phyloP scores from a whole-genome alignment of 768 basidiomycete genomes.

The Psilocybe cyanescens region DNA sequence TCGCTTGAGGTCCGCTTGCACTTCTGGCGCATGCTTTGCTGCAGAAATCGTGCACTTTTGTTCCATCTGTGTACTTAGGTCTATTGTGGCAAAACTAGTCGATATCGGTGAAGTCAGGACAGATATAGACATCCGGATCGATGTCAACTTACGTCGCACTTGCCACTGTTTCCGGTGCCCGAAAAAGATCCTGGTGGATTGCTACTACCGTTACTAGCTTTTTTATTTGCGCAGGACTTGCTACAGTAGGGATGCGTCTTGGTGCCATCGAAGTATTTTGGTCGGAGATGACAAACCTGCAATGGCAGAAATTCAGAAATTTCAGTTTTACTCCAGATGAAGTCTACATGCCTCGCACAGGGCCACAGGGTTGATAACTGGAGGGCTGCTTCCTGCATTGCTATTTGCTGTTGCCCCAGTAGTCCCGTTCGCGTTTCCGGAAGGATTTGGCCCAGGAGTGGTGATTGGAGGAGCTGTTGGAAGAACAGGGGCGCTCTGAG shows the following conservation, averaged over 20 bases:
- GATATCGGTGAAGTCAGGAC: not conserved
- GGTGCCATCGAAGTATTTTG: conserved; percentile 58
- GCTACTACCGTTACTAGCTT: conserved; percentile 30
- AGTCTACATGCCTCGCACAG: conserved; percentile 53
- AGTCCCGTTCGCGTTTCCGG: conserved; percentile 26
- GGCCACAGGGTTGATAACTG: conserved; percentile 33
- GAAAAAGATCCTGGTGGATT: conserved; percentile 22
- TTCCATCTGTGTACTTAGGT: conserved; percentile 63
- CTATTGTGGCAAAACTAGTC: conserved; percentile 60
- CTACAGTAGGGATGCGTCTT: conserved; percentile 63
- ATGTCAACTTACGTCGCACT: conserved; percentile 51
- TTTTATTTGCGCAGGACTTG: conserved; percentile 59
- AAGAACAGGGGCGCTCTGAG: conserved; percentile 26
- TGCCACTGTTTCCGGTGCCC: conserved; percentile 34
- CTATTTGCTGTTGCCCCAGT: conserved; percentile 11
- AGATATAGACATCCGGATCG: conserved; percentile 5
- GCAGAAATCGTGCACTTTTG: conserved; percentile 63
- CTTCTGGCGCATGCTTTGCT: conserved; percentile 64
- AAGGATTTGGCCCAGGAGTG: conserved; percentile 29
- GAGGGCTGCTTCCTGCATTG: conserved; percentile 24
- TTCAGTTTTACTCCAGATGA: not conserved
- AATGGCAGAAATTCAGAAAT: conserved; percentile 6
- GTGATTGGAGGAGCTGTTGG: conserved; percentile 35
- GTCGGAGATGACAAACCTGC: conserved; percentile 58
- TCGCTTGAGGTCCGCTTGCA: conserved; percentile 35